phyloP scores from a whole-genome alignment of 1,284 basidiomycete genomes.

The Ustilago hordei region DNA sequence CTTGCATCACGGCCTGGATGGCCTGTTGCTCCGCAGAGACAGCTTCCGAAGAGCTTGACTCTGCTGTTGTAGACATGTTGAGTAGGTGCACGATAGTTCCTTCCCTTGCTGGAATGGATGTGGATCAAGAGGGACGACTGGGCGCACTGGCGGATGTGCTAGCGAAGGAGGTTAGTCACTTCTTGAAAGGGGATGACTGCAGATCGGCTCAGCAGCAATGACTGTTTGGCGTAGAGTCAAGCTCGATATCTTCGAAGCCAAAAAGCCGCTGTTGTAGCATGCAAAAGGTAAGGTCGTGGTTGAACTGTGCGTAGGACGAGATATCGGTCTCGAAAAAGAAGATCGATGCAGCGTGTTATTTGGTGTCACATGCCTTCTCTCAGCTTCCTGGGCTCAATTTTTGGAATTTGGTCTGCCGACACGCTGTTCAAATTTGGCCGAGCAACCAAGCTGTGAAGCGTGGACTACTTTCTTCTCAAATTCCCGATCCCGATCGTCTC shows the following conservation, averaged over 20 bases:
- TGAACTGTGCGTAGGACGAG: too few relatives aligned
- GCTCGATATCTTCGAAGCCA: too few relatives aligned
- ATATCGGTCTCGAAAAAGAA: neutral
- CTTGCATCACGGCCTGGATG: constrained; percentile 70
- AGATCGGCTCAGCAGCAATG: neutral
- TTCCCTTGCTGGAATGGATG: neutral
- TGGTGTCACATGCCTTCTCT: constrained; percentile 12
- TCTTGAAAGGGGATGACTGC: neutral
- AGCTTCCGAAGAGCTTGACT: constrained; percentile 24
- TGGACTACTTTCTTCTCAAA: constrained; percentile 7
- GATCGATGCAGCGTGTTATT: neutral
- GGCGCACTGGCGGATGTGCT: neutral
- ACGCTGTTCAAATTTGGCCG: constrained; percentile 12
- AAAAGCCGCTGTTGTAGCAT: too few relatives aligned
- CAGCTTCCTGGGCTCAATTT: neutral
- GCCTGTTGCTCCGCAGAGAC: constrained; percentile 39
- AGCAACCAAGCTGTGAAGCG: neutral
- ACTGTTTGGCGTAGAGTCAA: neutral
- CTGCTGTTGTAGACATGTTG: constrained; percentile 27
- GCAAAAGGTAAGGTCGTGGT: too few relatives aligned
- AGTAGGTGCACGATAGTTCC: neutral
- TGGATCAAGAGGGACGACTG: neutral
- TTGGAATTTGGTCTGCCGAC: neutral
- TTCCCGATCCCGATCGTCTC: neutral
- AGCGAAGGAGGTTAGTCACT: too few relatives aligned